Conservation (phyloP, 1,139 yeast species). For the Yamadazyma siamensis region DNA sequence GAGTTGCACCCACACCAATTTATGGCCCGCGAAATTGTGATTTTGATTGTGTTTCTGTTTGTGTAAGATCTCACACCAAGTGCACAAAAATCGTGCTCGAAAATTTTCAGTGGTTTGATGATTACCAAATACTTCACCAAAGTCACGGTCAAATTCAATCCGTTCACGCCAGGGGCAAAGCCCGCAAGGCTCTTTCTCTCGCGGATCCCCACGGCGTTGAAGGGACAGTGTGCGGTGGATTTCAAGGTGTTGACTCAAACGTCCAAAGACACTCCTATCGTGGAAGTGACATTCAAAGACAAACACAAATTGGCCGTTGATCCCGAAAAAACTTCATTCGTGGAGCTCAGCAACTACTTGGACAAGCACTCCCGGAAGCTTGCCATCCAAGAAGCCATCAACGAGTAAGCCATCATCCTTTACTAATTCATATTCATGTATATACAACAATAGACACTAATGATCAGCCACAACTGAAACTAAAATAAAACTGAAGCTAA, state of each 20-base stretch:
- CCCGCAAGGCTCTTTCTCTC: constrained; percentile 79
- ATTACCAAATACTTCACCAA: constrained; percentile 81
- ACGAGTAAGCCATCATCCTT: constrained; percentile 8
- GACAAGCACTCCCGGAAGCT: constrained; percentile 72
- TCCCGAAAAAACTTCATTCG: constrained; percentile 52
- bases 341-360: constrained; percentile 54
- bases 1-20: no score
- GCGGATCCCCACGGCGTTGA: constrained; percentile 70
- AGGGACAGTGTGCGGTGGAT: constrained; percentile 48
- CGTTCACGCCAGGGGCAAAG: constrained; percentile 71
- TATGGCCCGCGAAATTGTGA: no score
- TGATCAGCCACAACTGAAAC: neutral
- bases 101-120: constrained; percentile 37
- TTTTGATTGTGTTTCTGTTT: no score
- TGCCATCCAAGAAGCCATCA: constrained; percentile 62
- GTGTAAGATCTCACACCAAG: no score
- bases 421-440: neutral
- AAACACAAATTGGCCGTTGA: constrained; percentile 68
- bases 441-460: no score
- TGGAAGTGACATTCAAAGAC: constrained; percentile 80
- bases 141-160: constrained; percentile 76
- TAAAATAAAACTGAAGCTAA: neutral
- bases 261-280: constrained; percentile 51
- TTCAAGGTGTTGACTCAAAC: constrained; percentile 48
- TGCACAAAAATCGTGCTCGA: no score